Conservation (phyloP, 2,329 filamentous ascomycete genomes). For the Alternaria tenuissima region DNA sequence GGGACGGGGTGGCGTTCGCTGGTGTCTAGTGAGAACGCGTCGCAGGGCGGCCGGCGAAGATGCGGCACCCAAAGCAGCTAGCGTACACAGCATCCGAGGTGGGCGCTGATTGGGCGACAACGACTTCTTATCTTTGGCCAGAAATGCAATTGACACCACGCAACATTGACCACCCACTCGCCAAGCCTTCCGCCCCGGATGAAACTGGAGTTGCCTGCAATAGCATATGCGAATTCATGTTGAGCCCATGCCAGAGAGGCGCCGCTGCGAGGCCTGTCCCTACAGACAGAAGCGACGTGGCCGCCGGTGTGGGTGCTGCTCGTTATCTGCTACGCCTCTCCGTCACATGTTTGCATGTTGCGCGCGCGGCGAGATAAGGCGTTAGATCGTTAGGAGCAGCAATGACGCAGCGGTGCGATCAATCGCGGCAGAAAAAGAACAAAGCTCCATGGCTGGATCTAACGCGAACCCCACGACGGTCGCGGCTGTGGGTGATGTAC, state of each 20-base stretch:
- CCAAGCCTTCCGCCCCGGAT: slow-evolving; percentile 40
- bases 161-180: slow-evolving; percentile 34
- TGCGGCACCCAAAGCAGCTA: slow-evolving; percentile 13
- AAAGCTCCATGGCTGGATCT: slow-evolving; percentile 40
- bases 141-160: slow-evolving; percentile 26
- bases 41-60: slow-evolving; percentile 11
- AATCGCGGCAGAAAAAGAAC: slow-evolving; percentile 42
- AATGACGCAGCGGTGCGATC: slow-evolving; percentile 40
- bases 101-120: slow-evolving; percentile 5
- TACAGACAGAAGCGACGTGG: slow-evolving; percentile 21
- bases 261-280: slow-evolving; percentile 17
- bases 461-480: slow-evolving; percentile 49
- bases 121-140: slow-evolving; percentile 16
- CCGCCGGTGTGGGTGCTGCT: slow-evolving; percentile 14
- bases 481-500: slow-evolving; percentile 40
- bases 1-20: slow-evolving; percentile 16
- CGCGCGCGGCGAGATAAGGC: slow-evolving; percentile 39
- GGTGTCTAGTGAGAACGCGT: slow-evolving; percentile 5
- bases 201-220: slow-evolving; percentile 27
- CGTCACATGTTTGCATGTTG: slow-evolving; percentile 8
- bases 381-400: slow-evolving; percentile 8
- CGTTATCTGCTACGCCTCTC: slow-evolving; percentile 26
- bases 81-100: neutral
- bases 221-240: slow-evolving; percentile 12
- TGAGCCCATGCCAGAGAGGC: slow-evolving; percentile 16